phyloP scores from a whole-genome alignment of 2,329 filamentous ascomycete species.

The Zymoseptoria passerinii region DNA sequence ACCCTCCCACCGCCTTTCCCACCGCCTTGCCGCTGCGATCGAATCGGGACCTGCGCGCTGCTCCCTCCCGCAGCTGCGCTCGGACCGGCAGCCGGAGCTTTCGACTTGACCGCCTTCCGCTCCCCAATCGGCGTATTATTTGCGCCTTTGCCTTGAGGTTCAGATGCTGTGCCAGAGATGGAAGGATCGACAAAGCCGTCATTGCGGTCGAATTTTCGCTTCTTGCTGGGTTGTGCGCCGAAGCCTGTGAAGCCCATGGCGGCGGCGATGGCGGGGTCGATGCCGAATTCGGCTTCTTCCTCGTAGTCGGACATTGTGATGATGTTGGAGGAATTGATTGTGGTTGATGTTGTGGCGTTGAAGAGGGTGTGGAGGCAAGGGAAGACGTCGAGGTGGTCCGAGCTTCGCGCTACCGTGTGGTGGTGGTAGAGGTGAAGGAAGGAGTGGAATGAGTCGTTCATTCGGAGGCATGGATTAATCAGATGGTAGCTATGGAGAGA shows the following conservation, averaged over 20 bases:
- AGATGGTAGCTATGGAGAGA: no score
- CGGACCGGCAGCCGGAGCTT: neutral
- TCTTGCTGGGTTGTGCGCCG: conserved; percentile 53
- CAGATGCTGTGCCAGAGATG: conserved; percentile 21
- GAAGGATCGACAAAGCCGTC: conserved; percentile 42
- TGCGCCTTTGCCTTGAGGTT: conserved; percentile 29
- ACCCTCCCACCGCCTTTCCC: neutral
- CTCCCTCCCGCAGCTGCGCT: neutral
- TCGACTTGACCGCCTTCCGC: neutral
- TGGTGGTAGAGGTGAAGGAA: no score
- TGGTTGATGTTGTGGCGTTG: neutral
- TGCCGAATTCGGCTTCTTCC: conserved; percentile 30
- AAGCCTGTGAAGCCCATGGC: conserved; percentile 69
- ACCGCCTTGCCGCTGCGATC: neutral
- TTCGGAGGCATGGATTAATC: no score
- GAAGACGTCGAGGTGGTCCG: neutral
- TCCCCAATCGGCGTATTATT: conserved; percentile 21
- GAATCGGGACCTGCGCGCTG: neutral
- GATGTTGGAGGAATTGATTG: neutral
- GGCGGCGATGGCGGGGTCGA: conserved; percentile 52
- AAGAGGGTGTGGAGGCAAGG: neutral
- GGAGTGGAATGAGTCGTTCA: no score
- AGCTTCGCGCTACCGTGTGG: neutral
- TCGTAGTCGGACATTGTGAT: neutral
- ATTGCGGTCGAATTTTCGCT: conserved; percentile 55